Evolutionary conservation across 257 asterid species (phyloP), one percentile per base, ranked within the genome.

Genomic region (Primulina huaijiensis): DNA sequence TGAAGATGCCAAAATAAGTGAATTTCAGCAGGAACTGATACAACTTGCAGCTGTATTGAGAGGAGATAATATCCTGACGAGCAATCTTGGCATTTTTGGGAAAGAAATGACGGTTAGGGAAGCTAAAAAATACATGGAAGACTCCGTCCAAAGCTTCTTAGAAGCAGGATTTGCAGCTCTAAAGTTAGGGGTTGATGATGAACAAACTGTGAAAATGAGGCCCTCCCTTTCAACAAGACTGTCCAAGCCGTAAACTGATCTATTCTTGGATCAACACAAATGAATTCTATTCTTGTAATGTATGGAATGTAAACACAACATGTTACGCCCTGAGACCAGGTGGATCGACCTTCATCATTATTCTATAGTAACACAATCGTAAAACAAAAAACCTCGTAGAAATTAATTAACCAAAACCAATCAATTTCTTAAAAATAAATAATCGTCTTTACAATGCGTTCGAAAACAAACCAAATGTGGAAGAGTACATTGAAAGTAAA

Each of bases 31-130:
- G 65, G 95, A 90, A 76, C 83, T 92, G 57, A 71, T 88, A 4
- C 97, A 90, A 67, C 95, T 90, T 1, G 97, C 95, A 1, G 91
- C 98, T 0, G 97, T 85, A 30, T 72, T 90, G 6, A 92, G 87
- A 59, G 98, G 97, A n/a, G 96, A 92, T 12, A 66, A 88, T 67
- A 68, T 83, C 2, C 67, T 88, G 35, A 81, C 93, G 1, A 75
- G 82, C 19, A 84, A 62, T 43, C 92, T 80, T 0, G 74, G 60
- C 6, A 83, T 77, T 62, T 75, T 87, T 19, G 96, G 86, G 5
- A 76, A 81, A 62, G 75, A 84, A 4, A 88, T 88, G 97, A 88
- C 76, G 0, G 96, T 92, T 5, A 82, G 80, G 37, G 70, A 87
- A 81, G 98, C 88, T 72, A 88, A 82, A 68, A 78, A 68, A 17